These are phyloP conservation scores for Trypanosoma boissoni DNA, from an alignment of 208 protist species.

Conservation along the genomic window DNA sequence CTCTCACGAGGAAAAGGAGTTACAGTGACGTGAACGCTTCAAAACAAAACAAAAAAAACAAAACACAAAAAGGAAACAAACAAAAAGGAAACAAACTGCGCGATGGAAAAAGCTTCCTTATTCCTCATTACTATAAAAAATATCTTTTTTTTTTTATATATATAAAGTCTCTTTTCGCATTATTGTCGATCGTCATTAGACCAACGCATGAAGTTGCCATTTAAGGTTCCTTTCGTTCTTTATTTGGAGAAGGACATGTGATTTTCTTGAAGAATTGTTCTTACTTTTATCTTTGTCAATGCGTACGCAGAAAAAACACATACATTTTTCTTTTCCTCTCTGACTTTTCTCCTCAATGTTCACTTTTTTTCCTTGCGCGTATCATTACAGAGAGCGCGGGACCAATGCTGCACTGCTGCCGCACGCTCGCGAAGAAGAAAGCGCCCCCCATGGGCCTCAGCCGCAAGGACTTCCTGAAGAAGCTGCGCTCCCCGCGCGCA, in stretches of 20 bases:
- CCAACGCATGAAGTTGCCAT: too few relatives aligned
- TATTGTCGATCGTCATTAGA: too few relatives aligned
- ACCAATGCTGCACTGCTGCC: constrained; percentile 33
- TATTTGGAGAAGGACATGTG: too few relatives aligned
- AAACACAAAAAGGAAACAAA: constrained; percentile 2
- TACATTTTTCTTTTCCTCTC: too few relatives aligned
- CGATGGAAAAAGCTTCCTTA: not conserved
- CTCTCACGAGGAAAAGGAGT: constrained; percentile 13
- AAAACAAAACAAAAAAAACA: constrained; percentile 10
- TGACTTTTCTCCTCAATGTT: too few relatives aligned
- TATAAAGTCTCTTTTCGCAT: too few relatives aligned
- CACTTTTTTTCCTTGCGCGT: not conserved
- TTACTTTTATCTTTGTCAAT: too few relatives aligned
- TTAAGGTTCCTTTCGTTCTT: too few relatives aligned
- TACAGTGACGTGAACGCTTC: not conserved
- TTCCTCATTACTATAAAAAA: too few relatives aligned
- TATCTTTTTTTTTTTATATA: too few relatives aligned
- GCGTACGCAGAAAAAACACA: too few relatives aligned
- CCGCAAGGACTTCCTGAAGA: constrained; percentile 62
- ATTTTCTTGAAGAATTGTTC: too few relatives aligned
- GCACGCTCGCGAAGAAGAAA: constrained; percentile 36
- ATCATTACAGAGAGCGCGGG: not conserved
- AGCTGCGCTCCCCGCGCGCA: constrained; percentile 66
- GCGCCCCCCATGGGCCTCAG: constrained; percentile 59
- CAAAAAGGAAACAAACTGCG: not conserved